Evolutionary conservation across 768 basidiomycete genomes (phyloP), one percentile per base, ranked within the genome.

Genomic region (Trametes villosa): DNA sequence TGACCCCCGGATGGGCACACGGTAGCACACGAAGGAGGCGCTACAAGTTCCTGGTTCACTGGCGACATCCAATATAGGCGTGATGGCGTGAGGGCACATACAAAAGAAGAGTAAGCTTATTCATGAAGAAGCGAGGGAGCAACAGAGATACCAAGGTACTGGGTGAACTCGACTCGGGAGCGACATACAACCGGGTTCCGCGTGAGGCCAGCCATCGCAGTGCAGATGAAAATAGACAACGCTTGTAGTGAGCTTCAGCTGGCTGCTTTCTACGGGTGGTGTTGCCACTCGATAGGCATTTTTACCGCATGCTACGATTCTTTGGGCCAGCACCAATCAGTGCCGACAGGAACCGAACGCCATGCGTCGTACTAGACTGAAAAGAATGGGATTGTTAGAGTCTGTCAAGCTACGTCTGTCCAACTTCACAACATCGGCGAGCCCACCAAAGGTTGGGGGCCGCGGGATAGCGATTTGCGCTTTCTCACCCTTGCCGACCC

Each of bases 151-250:
- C 55, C 55, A 48, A n/a, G 24, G 45, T 20, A 24, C 36, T 34
- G 55, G 55, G 46, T n/a, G 26, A 36, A 27, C 33, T 29, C 9
- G 17, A 26, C 26, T 47, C 55, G 46, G 55, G 46, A 56, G 24
- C 22, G 34, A 33, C 24, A 9, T 15, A 40, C n/a, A 24, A 4
- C 55, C 55, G 55, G 46, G 13, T 3, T 9, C 26, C 33, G 4
- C 26, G 55, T 56, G 55, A 48, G 55, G 48, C 46, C 45, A n/a
- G n/a, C n/a, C n/a, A 12, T 13, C 18, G 33, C 36, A 47, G 55
- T 26, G 55, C 44, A 9, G 22, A 33, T 31, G 33, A 17, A 22
- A 20, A n/a, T 11, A 18, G 31, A 24, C 22, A 4, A 29, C n/a
- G n/a, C 1, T 24, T 4, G 15, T 6, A 15, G n/a, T 36, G 33